These are phyloP conservation scores for Aspergillus unguis DNA, from an alignment of 2,329 filamentous ascomycete species.

Conservation along the genomic window DNA sequence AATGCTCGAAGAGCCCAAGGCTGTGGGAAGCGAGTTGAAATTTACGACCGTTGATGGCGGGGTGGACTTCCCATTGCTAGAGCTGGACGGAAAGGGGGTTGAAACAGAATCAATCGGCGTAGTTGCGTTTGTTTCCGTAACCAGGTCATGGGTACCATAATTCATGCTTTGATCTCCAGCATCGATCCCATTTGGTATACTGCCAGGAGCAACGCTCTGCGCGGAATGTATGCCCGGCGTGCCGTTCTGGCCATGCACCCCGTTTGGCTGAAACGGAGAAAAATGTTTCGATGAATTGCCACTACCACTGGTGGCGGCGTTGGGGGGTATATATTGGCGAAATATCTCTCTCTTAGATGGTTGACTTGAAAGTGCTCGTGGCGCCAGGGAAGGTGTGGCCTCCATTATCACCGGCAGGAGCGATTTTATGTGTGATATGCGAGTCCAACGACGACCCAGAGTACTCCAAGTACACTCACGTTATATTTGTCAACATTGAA, in stretches of 20 bases:
- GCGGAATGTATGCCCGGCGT: neutral
- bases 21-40: constrained; percentile 13
- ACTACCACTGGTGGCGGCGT: constrained; percentile 3
- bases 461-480: neutral
- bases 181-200: constrained; percentile 7
- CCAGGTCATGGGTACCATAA: constrained; percentile 14
- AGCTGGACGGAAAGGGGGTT: constrained; percentile 23
- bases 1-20: constrained; percentile 18
- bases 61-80: constrained; percentile 24
- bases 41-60: constrained; percentile 25
- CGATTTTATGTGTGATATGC: neutral
- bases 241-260: neutral
- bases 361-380: neutral
- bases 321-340: constrained; percentile 16
- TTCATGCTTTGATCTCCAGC: constrained; percentile 18
- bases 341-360: constrained; percentile 7
- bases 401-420: constrained; percentile 22
- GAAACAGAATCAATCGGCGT: constrained; percentile 29
- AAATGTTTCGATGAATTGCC: constrained; percentile 19
- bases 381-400: constrained; percentile 13
- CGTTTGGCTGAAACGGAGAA: constrained; percentile 13
- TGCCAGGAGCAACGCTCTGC: constrained; percentile 1
- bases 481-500: constrained; percentile 5
- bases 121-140: constrained; percentile 19
- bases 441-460: neutral